Evolutionary conservation across 495 filamentous ascomycete species (phyloP).

Genomic region (Penicillium chermesinum): DNA sequence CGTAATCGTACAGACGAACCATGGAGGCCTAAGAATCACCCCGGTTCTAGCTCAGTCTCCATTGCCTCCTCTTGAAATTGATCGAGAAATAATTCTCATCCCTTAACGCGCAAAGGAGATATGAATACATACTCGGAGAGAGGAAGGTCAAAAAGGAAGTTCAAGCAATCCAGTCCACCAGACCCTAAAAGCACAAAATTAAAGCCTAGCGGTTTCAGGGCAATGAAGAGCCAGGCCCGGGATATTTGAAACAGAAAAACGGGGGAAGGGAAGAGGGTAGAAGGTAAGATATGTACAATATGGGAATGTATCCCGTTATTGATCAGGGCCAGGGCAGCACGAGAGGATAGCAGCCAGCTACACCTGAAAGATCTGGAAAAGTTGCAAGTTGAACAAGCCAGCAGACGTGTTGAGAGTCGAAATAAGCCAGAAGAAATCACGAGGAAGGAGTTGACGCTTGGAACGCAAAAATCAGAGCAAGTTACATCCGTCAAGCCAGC

Average conservation of each 20-base stretch:
- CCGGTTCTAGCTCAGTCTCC: slow-evolving; percentile 17
- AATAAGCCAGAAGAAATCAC: slow-evolving; percentile 3
- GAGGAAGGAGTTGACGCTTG: slow-evolving; percentile 17
- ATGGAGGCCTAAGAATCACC: slow-evolving; percentile 1
- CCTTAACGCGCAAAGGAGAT: background rate
- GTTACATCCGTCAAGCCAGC: slow-evolving; percentile 1
- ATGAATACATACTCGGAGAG: background rate
- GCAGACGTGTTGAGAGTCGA: background rate
- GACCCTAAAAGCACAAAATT: background rate
- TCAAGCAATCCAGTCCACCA: slow-evolving; percentile 10
- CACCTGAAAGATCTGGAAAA: slow-evolving; percentile 1
- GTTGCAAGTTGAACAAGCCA: background rate
- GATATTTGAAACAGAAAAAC: slow-evolving; percentile 6
- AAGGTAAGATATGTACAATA: slow-evolving; percentile 12
- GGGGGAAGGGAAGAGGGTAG: background rate
- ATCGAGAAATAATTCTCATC: slow-evolving; percentile 5
- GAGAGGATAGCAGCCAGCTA: background rate
- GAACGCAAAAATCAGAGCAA: slow-evolving; percentile 23
- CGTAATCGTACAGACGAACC: slow-evolving; percentile 43
- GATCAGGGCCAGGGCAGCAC: background rate
- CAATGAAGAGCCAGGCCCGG: slow-evolving; percentile 4
- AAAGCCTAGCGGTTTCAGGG: slow-evolving; percentile 1
- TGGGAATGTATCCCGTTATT: background rate
- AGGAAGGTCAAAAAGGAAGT: slow-evolving; percentile 2
- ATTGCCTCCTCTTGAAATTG: slow-evolving; percentile 9